Percentiles rank a stretch among this genome's conserved stretches.
These are phyloP conservation scores for Volvox carteri DNA, from an alignment of 163 green algal species.

Conservation along the genomic window DNA sequence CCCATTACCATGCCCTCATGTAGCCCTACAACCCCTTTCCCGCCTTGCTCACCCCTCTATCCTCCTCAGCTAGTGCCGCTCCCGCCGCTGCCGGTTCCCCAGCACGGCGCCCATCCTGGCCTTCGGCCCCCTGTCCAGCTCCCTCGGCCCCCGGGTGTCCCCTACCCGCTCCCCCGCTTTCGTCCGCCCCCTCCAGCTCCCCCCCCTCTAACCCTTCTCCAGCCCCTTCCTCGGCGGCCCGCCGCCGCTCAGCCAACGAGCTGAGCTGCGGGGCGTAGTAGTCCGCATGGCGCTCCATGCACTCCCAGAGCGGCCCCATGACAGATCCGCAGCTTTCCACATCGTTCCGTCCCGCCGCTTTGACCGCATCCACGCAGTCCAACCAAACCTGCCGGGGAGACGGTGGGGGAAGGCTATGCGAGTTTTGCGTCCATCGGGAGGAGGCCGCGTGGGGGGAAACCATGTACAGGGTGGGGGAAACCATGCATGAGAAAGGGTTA, in stretches of 20 bases:
- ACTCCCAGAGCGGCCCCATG: conserved; percentile 63
- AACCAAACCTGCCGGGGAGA: conserved; percentile 54
- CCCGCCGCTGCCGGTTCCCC: too few species aligned
- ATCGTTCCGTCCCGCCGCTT: conserved; percentile 56
- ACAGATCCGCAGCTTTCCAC: conserved; percentile 57
- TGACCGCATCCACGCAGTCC: conserved; percentile 60
- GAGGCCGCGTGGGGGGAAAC: too few species aligned
- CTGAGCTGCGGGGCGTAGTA: conserved; percentile 60
- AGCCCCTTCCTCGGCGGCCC: neutral
- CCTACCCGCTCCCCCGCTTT: neutral
- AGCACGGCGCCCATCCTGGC: neutral
- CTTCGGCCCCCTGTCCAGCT: neutral
- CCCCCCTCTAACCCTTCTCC: neutral
- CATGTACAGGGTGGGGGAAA: too few species aligned
- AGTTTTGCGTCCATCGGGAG: too few species aligned
- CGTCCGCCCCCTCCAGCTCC: neutral
- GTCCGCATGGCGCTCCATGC: conserved; percentile 57
- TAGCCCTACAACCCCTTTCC: too few species aligned
- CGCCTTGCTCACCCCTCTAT: neutral
- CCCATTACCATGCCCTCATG: too few species aligned
- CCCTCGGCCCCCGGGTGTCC: neutral
- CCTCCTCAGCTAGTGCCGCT: too few species aligned
- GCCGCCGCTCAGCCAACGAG: conserved; percentile 34
- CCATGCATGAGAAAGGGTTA: too few species aligned
- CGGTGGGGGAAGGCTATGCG: neutral